Percentiles rank a stretch among this genome's conserved stretches.
Evolutionary conservation across 257 asterid genomes (phyloP).

Genomic region (Scutellaria barbata): DNA sequence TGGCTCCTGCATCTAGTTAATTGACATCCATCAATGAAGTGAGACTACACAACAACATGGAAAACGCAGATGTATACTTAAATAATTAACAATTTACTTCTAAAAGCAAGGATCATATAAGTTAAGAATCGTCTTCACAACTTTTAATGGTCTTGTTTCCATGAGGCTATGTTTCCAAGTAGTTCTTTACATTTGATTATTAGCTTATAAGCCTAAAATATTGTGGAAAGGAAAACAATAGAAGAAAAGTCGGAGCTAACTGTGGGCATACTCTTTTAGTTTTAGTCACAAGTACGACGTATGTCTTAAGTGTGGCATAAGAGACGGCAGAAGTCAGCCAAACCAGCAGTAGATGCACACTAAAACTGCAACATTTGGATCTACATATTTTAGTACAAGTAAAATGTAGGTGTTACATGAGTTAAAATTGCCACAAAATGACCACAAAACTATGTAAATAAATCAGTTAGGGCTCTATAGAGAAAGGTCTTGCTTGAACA

Average conservation of each 20-base stretch:
- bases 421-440: too few species aligned
- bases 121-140: slow-evolving; percentile 6
- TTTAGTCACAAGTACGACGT: neutral
- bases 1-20: slow-evolving; percentile 62
- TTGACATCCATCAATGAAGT: slow-evolving; percentile 36
- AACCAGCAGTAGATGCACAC: neutral
- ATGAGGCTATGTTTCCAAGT: slow-evolving; percentile 7
- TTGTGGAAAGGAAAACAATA: neutral
- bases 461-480: neutral
- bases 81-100: slow-evolving; percentile 5
- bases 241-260: neutral
- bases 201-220: slow-evolving; percentile 1
- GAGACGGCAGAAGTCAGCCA: neutral
- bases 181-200: neutral
- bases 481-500: neutral
- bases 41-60: slow-evolving; percentile 21
- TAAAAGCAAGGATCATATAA: neutral
- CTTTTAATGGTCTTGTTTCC: slow-evolving; percentile 13
- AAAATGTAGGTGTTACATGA: neutral
- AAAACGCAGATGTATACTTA: slow-evolving; percentile 1
- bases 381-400: neutral
- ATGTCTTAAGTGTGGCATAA: neutral
- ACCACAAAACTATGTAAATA: neutral
- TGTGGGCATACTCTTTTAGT: neutral
- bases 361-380: neutral